Percentiles rank a stretch among this genome's conserved stretches.
phyloP scores from a whole-genome alignment of 805 yeast species.

The Nakazawaea wickerhamii region DNA sequence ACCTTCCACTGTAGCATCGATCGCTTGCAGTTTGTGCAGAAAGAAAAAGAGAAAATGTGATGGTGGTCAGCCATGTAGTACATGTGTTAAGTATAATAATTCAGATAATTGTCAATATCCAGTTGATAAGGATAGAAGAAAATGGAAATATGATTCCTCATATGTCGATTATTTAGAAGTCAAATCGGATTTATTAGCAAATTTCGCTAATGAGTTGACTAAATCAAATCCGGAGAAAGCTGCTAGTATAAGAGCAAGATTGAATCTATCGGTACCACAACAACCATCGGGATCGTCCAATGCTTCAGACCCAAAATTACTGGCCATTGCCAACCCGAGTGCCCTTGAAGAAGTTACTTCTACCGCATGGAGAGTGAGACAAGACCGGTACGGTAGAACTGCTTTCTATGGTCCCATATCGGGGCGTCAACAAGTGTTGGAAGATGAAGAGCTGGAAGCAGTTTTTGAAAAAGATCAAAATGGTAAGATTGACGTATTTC shows the following conservation, averaged over 20 bases:
- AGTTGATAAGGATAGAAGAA: constrained; percentile 21
- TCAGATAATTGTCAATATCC: constrained; percentile 22
- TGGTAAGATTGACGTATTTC: constrained; percentile 15
- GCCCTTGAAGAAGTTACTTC: constrained; percentile 29
- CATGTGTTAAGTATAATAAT: constrained; percentile 21
- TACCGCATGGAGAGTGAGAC: constrained; percentile 29
- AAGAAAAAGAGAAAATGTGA: constrained; percentile 27
- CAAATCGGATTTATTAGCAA: constrained; percentile 23
- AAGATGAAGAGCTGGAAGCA: constrained; percentile 15
- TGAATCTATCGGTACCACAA: constrained; percentile 12
- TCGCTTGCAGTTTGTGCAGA: constrained; percentile 19
- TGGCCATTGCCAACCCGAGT: constrained; percentile 18
- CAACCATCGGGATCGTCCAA: constrained; percentile 15
- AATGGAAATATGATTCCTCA: constrained; percentile 27
- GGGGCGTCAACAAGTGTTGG: constrained; percentile 26
- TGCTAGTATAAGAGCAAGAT: constrained; percentile 3
- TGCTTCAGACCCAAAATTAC: constrained; percentile 10
- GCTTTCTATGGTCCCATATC: constrained; percentile 32
- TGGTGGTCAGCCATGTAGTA: constrained; percentile 23
- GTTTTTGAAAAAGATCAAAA: constrained; percentile 3
- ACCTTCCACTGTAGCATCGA: constrained; percentile 6
- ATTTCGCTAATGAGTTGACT: constrained; percentile 21
- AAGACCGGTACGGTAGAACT: constrained; percentile 21
- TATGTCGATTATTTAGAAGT: constrained; percentile 26
- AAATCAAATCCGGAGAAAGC: constrained; percentile 18